Conservation (phyloP, 2,329 filamentous ascomycete genomes). For the Diaporthe sp. region DNA sequence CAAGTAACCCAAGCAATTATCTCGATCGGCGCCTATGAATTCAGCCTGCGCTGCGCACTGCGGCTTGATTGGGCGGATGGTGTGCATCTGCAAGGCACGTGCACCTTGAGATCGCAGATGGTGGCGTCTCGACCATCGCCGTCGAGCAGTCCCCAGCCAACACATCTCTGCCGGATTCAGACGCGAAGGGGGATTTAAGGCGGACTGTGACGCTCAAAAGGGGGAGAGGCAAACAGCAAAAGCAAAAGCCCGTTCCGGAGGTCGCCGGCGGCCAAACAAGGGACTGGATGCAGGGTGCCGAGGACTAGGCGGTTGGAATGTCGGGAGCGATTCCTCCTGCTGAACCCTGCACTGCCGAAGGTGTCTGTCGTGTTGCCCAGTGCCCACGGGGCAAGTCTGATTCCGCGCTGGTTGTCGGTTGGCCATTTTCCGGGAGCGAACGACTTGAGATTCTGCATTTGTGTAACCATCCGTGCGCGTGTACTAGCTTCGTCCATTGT, state of each 20-base stretch:
- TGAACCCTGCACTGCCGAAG: slow-evolving; percentile 25
- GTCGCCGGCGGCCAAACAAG: slow-evolving; percentile 2
- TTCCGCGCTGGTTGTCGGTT: slow-evolving; percentile 9
- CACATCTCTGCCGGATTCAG: neutral
- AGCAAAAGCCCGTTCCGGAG: neutral
- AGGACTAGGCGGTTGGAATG: slow-evolving; percentile 11
- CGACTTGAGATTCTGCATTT: slow-evolving; percentile 19
- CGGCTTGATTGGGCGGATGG: neutral
- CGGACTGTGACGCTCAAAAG: neutral
- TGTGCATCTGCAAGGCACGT: neutral
- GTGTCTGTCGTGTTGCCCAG: neutral
- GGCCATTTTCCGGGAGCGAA: slow-evolving; percentile 15
- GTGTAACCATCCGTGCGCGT: slow-evolving; percentile 28
- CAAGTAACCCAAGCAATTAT: neutral
- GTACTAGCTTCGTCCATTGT: slow-evolving; percentile 20
- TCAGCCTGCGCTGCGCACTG: neutral
- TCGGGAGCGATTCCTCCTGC: slow-evolving; percentile 6
- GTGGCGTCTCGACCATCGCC: neutral
- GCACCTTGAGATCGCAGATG: neutral
- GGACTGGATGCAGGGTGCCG: slow-evolving; percentile 20
- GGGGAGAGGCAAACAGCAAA: neutral
- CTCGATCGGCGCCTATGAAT: neutral
- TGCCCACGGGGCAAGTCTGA: neutral
- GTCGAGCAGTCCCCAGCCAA: neutral
- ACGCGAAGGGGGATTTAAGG: neutral